Evolutionary conservation across 75 land plant species (phyloP), one percentile per base, ranked within the genome.

Genomic region (Cupressus sempervirens): DNA sequence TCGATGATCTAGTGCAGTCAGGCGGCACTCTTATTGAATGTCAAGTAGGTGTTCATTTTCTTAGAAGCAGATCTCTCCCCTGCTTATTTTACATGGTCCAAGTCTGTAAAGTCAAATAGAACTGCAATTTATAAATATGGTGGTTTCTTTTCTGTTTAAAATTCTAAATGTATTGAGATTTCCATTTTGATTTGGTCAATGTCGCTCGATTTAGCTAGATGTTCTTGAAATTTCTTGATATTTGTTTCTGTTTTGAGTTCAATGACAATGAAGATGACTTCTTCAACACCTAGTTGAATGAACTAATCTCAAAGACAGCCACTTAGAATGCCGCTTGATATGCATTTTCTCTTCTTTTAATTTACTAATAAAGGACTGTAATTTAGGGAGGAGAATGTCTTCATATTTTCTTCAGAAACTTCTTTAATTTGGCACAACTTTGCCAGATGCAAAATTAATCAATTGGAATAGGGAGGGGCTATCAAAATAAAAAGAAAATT

Each of bases 11-110:
- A 83, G 98, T 96, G 40, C 96, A 94, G 72, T 96, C 98, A 16
- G 98, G 98, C 43, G 96, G 98, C 16, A 96, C 98, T 15, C 90
- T 96, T 41, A 92, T 94, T 34, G 98, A 96, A 85, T 96, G 98
- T 68, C 96, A 94, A 96, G 98, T 96, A 83, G 68, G 82, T 14
- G 34, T 1, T 43, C 81, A 79, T 76, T 50, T 29, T 16, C 48
- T 40, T 20, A 32, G 48, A 43, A 79, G 81, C 43, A 43, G 26
- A 79, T 4, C 81, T 18, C 1, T 79, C 48, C 48, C 81, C 48
- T 41, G 23, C 35, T 79, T 41, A 40, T 26, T 29, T 79, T 32
- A 36, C 13, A 8, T 79, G 46, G 46, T 35, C 41, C 36, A 23
- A 26, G 36, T 76, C 41, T 38, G 41, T 23, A 45, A 16, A 43